Evolutionary conservation across 2,329 filamentous ascomycete genomes (phyloP).

Genomic region (Sporothrix mexicana): DNA sequence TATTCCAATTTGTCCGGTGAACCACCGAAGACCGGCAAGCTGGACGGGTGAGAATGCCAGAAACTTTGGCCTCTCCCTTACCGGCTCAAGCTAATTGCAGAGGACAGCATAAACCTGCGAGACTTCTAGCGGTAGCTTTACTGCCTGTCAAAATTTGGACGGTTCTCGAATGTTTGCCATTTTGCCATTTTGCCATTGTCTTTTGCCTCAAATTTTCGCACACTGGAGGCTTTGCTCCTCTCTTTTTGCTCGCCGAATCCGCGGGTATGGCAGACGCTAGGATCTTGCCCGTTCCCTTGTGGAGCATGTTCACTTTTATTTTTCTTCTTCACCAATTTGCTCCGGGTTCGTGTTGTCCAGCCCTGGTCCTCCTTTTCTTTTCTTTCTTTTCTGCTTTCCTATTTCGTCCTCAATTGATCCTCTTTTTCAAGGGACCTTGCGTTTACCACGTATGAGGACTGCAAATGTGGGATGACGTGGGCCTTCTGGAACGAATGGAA

Average conservation of each 20-base stretch:
- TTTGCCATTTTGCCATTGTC: not conserved
- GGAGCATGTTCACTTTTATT: not conserved
- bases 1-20: not conserved
- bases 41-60: not conserved
- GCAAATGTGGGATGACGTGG: slow-evolving; percentile 32
- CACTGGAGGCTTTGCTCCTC: not conserved
- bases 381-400: not conserved
- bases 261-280: slow-evolving; percentile 26
- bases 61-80: not conserved
- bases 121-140: not conserved
- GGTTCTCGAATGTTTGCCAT: not conserved
- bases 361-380: not conserved
- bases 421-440: slow-evolving; percentile 9
- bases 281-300: slow-evolving; percentile 27
- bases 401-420: not conserved
- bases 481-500: slow-evolving; percentile 29
- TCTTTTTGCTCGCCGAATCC: slow-evolving; percentile 23
- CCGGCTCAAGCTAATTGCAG: not conserved
- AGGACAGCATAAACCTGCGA: not conserved
- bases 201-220: not conserved
- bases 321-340: not conserved
- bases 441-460: not conserved
- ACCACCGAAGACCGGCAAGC: not conserved
- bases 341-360: not conserved
- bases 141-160: not conserved